Evolutionary conservation across 1,284 basidiomycete species (phyloP).

Genomic region (Rhodotorula sp.): DNA sequence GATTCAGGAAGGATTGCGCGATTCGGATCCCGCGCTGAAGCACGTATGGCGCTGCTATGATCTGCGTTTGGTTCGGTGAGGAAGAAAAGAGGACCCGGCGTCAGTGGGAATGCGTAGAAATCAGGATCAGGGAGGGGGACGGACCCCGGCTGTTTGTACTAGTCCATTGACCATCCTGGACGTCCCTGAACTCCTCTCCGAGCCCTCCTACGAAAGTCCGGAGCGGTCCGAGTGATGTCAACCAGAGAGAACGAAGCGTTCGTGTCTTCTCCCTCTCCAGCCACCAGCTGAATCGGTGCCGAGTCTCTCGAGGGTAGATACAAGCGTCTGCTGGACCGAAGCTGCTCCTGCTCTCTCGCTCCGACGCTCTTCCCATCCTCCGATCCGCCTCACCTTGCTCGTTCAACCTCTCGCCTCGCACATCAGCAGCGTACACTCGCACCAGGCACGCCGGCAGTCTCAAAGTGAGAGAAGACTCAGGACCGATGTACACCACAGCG

Average conservation of each 20-base stretch:
- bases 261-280: neutral
- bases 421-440: neutral
- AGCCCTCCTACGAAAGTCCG: neutral
- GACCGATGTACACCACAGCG: too few species aligned
- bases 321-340: neutral
- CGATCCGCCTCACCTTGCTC: neutral
- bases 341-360: neutral
- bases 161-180: conserved; percentile 2
- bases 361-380: too few species aligned
- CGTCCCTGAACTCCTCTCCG: neutral
- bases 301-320: neutral
- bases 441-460: too few species aligned
- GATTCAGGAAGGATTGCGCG: conserved; percentile 10
- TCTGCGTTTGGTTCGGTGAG: conserved; percentile 1
- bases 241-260: neutral
- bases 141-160: conserved; percentile 9
- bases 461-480: too few species aligned
- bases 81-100: neutral
- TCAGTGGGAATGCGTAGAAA: too few species aligned
- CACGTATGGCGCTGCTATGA: conserved; percentile 17
- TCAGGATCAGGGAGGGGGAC: too few species aligned
- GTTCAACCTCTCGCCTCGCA: neutral
- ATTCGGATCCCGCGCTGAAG: neutral
- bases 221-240: neutral
- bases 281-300: too few species aligned